Conservation (phyloP, 2,329 filamentous ascomycete species). For the Cladosporium austrohemisphaericum region DNA sequence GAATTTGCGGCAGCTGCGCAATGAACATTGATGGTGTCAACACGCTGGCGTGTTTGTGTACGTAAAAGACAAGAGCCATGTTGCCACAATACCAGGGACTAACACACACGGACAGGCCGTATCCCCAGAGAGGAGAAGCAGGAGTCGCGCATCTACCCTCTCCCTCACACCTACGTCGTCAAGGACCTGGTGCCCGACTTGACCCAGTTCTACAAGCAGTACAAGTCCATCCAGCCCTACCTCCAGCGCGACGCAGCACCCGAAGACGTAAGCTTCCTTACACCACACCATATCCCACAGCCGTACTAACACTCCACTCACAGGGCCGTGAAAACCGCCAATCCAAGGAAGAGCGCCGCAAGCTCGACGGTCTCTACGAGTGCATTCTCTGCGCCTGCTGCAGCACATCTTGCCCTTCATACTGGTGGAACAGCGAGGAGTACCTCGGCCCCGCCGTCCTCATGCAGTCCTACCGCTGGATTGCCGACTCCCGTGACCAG, state of each 20-base stretch:
- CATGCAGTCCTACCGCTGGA: conserved; percentile 96
- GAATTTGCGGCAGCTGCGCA: conserved; percentile 96
- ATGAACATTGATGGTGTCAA: conserved; percentile 99
- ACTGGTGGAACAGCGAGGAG: conserved; percentile 99
- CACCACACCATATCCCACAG: conserved; percentile 3
- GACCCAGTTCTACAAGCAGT: conserved; percentile 99
- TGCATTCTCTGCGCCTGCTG: conserved; percentile 99
- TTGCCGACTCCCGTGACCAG: conserved; percentile 92
- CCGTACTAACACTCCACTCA: conserved; percentile 18
- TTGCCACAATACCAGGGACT: neutral
- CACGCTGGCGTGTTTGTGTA: conserved; percentile 89
- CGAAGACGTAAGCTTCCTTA: conserved; percentile 64
- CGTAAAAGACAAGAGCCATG: conserved; percentile 1
- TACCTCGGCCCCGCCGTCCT: conserved; percentile 97
- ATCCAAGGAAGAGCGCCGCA: conserved; percentile 85
- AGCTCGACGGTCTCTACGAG: conserved; percentile 97
- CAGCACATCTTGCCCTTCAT: conserved; percentile 97
- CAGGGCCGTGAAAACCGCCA: conserved; percentile 92
- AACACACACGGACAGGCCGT: conserved; percentile 60
- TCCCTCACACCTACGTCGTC: conserved; percentile 98
- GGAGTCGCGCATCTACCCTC: conserved; percentile 92
- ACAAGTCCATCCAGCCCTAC: conserved; percentile 99
- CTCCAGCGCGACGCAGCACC: conserved; percentile 84
- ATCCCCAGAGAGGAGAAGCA: conserved; percentile 78
- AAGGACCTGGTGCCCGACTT: conserved; percentile 98